Evolutionary conservation across 257 asterid genomes (phyloP).

Genomic region (Solanum rostratum): DNA sequence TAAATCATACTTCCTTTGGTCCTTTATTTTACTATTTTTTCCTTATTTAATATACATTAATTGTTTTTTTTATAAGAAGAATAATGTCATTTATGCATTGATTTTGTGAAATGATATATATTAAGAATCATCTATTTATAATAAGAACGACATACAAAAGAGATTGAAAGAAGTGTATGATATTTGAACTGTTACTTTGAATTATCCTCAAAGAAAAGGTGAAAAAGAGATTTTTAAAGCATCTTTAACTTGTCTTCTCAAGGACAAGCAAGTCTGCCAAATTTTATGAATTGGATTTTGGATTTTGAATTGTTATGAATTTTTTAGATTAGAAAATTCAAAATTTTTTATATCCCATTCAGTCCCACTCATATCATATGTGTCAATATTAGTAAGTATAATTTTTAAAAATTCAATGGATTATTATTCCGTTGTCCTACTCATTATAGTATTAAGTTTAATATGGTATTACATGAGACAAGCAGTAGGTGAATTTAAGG

Average conservation of each 20-base stretch:
- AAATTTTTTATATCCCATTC: not conserved
- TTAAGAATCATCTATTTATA: too few relatives aligned
- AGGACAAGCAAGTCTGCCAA: not conserved
- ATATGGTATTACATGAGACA: not conserved
- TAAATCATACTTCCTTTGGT: too few relatives aligned
- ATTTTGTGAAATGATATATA: too few relatives aligned
- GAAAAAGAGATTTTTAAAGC: not conserved
- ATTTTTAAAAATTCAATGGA: not conserved
- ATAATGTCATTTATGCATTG: too few relatives aligned
- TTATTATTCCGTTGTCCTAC: not conserved
- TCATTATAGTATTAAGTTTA: not conserved
- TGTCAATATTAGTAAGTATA: not conserved
- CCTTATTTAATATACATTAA: too few relatives aligned
- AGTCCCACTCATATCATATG: not conserved
- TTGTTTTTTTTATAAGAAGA: too few relatives aligned
- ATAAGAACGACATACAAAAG: too few relatives aligned
- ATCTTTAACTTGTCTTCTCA: not conserved
- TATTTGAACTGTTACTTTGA: not conserved
- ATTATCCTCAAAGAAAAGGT: not conserved
- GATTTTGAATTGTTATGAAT: not conserved
- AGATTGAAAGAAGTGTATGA: too few relatives aligned
- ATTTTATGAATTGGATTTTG: not conserved
- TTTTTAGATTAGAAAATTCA: not conserved
- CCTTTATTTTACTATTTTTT: too few relatives aligned
- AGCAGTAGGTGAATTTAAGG: too few relatives aligned